A percentile compares a stretch with the other conserved stretches of the same genome.
Conservation (phyloP, 2,329 filamentous ascomycete species). For the Lanzia echinophila region DNA sequence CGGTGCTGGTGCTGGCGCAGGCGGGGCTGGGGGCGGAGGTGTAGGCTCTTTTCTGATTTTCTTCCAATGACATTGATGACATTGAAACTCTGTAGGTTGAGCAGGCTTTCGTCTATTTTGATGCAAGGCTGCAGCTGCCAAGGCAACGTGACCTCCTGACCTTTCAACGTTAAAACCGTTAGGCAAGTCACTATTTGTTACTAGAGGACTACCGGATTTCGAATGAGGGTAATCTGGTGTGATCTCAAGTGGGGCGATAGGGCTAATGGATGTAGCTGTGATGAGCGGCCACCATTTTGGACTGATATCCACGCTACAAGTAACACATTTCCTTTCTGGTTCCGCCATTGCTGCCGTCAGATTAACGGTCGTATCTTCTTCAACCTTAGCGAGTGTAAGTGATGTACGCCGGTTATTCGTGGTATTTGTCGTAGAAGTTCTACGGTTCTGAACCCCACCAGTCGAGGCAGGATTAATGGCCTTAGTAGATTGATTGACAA, state of each 20-base stretch:
- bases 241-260: not conserved
- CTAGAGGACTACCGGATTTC: not conserved
- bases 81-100: conserved; percentile 51
- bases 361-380: conserved; percentile 16
- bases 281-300: conserved; percentile 59
- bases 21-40: conserved; percentile 11
- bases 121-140: conserved; percentile 30
- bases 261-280: not conserved
- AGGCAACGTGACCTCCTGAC: conserved; percentile 22
- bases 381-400: conserved; percentile 23
- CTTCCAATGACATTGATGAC: conserved; percentile 62
- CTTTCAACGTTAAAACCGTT: conserved; percentile 13
- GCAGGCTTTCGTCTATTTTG: conserved; percentile 21
- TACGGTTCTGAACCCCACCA: conserved; percentile 39
- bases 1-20: conserved; percentile 17
- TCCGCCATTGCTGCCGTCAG: not conserved
- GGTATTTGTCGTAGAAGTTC: conserved; percentile 45
- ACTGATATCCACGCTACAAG: conserved; percentile 63
- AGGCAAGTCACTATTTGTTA: conserved; percentile 13
- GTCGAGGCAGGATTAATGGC: conserved; percentile 17
- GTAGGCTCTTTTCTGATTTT: conserved; percentile 36
- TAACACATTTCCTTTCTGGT: conserved; percentile 51
- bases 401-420: conserved; percentile 19
- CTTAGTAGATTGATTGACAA: conserved; percentile 35
- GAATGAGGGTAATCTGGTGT: not conserved